phyloP scores from a whole-genome alignment of 345 rosid genomes.

The Noccaea caerulescens region DNA sequence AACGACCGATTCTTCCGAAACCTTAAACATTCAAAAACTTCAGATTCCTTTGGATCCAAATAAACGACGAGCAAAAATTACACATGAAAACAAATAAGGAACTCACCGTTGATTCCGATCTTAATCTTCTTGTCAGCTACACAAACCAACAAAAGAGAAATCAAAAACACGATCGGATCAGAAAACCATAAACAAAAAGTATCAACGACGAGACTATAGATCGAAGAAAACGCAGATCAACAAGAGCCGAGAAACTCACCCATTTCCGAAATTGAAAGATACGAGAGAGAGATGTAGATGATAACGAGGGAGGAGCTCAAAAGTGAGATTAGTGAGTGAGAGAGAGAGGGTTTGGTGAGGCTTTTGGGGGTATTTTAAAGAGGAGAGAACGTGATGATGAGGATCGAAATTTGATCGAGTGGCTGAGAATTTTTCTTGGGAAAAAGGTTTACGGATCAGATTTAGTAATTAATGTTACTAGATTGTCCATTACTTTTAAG shows the following conservation, averaged over 20 bases:
- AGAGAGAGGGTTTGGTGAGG: conserved; percentile 28
- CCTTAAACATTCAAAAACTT: conserved; percentile 33
- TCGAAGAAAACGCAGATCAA: not conserved
- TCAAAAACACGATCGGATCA: conserved; percentile 9
- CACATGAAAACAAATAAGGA: not conserved
- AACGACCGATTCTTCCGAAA: conserved; percentile 70
- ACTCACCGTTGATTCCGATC: conserved; percentile 71
- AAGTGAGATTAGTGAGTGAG: conserved; percentile 31
- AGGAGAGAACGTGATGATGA: conserved; percentile 16
- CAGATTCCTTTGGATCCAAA: not conserved
- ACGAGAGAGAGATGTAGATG: conserved; percentile 9
- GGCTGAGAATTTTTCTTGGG: conserved; percentile 40
- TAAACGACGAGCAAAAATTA: not conserved
- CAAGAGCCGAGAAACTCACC: conserved; percentile 20
- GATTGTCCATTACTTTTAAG: conserved; percentile 4
- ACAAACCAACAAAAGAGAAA: conserved; percentile 17
- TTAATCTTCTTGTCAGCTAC: conserved; percentile 53
- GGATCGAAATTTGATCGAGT: conserved; percentile 28
- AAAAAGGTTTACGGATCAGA: conserved; percentile 20
- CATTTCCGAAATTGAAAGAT: conserved; percentile 11
- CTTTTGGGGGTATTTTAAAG: conserved; percentile 40
- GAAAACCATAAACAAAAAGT: not conserved
- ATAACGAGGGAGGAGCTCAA: conserved; percentile 25
- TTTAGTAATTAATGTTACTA: conserved; percentile 8
- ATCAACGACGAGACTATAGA: not conserved